Evolutionary conservation across 495 filamentous ascomycete genomes (phyloP), one percentile per base, ranked within the genome.

Genomic region (Penicillium roqueforti): DNA sequence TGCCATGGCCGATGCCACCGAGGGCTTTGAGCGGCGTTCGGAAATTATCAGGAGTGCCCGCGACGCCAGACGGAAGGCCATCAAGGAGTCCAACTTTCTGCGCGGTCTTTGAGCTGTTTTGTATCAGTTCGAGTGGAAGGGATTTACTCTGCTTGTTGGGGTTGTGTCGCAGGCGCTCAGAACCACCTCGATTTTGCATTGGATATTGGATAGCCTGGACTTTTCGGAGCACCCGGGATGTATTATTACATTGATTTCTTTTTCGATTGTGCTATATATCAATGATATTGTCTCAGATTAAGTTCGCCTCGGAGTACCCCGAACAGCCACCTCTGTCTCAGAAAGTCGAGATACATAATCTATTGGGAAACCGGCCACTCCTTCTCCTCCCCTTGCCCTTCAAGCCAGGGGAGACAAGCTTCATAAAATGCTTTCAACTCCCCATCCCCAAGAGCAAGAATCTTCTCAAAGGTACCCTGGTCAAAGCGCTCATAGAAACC

Each of bases 71-170:
- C 83, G 87, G 63, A 84, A 79, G 56, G 79, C 75, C 60, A 97
- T 98, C 61, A 93, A 92, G 78, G 93, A 97, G 75, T 78, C 62
- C 51, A 98, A 98, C 75, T 98, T 93, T 81, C 80, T 98, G 75
- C 87, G 85, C 76, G 80, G 83, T 16, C 87, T 95, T 81, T 84
- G 80, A 69, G 69, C 47, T 29, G 46, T 50, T 57, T n/a, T 25
- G 25, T 54, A 48, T 52, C 36, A 29, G 40, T 53, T 56, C 28
- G 32, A 51, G 18, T 49, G 55, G 40, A 48, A 46, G 45, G 42
- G 44, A 56, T 55, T 32, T 38, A 47, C 53, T 60, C 56, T 42
- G 36, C 36, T 45, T 19, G 11, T 39, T 25, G 41, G 39, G 45
- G 32, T 44, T 57, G 49, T 46, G 41, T 28, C 40, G 34, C 26